Evolutionary conservation across 495 filamentous ascomycete species (phyloP).

Genomic region (Trichoderma orchidacearum): DNA sequence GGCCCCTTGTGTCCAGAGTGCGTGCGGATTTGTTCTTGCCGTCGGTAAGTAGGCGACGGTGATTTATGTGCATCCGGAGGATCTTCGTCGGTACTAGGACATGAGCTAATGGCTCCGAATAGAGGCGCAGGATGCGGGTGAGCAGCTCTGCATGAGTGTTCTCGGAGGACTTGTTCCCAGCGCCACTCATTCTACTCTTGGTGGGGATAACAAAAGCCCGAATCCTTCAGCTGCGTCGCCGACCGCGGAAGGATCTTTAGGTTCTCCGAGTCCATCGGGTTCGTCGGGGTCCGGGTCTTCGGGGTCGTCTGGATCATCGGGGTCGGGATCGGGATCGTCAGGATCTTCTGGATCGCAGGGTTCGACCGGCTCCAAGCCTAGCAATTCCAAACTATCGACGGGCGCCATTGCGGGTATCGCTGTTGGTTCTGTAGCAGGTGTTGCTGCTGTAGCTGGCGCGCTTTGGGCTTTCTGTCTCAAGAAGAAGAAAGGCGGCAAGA

Average conservation of each 20-base stretch:
- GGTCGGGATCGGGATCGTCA: background rate
- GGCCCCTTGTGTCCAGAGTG: background rate
- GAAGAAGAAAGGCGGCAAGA: background rate
- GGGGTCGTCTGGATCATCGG: background rate
- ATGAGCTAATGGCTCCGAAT: background rate
- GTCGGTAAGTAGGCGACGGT: background rate
- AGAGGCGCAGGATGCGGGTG: background rate
- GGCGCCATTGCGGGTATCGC: background rate
- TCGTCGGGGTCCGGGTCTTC: background rate
- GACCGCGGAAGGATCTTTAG: background rate
- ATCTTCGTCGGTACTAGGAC: no score
- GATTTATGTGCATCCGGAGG: background rate
- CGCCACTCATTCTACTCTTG: background rate
- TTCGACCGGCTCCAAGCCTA: no score
- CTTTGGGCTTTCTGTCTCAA: background rate
- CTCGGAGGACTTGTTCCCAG: background rate
- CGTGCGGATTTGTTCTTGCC: background rate
- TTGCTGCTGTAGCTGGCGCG: background rate
- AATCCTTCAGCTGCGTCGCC: no score
- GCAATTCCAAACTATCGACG: background rate
- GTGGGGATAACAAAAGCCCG: background rate
- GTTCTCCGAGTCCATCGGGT: background rate
- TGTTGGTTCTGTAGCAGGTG: background rate
- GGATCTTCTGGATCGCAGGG: no score
- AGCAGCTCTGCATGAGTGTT: background rate